These are phyloP conservation scores for Hymenoscyphus linearis DNA, from an alignment of 2,329 filamentous ascomycete species.

Conservation along the genomic window DNA sequence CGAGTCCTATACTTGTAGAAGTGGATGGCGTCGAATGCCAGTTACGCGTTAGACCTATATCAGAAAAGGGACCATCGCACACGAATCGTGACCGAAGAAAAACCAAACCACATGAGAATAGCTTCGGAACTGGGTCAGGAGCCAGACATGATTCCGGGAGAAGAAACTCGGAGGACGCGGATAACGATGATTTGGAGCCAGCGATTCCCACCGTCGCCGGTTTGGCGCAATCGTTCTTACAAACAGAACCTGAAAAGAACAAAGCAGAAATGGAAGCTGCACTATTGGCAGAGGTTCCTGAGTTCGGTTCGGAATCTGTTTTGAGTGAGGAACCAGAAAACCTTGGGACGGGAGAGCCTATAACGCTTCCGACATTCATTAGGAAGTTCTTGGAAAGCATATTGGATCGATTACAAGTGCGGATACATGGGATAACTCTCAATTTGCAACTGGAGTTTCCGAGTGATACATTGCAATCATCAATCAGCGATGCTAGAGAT, in stretches of 20 bases:
- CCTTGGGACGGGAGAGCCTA: constrained; percentile 63
- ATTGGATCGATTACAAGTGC: constrained; percentile 63
- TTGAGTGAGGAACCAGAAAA: constrained; percentile 58
- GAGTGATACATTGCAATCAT: constrained; percentile 37
- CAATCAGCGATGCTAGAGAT: constrained; percentile 41
- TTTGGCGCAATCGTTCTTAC: constrained; percentile 72
- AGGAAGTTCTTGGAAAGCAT: constrained; percentile 69
- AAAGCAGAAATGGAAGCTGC: constrained; percentile 64
- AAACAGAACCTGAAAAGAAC: constrained; percentile 62
- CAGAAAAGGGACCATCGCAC: constrained; percentile 26
- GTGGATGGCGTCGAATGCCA: constrained; percentile 75
- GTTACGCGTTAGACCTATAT: constrained; percentile 44
- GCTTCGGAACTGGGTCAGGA: not conserved
- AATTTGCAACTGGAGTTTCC: constrained; percentile 58
- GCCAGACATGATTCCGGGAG: constrained; percentile 5
- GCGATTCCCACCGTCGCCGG: constrained; percentile 64
- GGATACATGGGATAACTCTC: constrained; percentile 59
- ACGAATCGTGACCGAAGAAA: constrained; percentile 31
- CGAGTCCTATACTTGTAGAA: constrained; percentile 75
- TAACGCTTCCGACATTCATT: constrained; percentile 66
- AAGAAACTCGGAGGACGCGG: constrained; percentile 9
- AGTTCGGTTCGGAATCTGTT: constrained; percentile 54
- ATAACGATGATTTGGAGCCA: constrained; percentile 26
- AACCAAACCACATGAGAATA: constrained; percentile 24
- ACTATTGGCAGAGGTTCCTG: constrained; percentile 56